Percentiles rank a stretch among this genome's conserved stretches.
These are phyloP conservation scores for Heterobasidion parviporum DNA, from an alignment of 1,284 basidiomycete genomes.

Conservation along the genomic window DNA sequence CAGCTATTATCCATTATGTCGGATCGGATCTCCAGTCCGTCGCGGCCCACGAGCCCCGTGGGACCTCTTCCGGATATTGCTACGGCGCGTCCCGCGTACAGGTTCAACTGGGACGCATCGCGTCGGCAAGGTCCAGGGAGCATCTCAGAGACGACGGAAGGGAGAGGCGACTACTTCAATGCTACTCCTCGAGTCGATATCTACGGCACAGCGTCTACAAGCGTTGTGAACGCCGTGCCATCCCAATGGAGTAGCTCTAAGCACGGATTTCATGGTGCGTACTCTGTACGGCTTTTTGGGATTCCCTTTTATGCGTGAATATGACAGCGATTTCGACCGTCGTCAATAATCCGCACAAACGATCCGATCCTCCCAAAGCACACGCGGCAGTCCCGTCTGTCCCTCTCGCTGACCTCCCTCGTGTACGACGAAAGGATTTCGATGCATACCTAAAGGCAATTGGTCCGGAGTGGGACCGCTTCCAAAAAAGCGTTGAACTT, in stretches of 20 bases:
- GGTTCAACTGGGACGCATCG: constrained; percentile 62
- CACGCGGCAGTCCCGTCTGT: constrained; percentile 73
- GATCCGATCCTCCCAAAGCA: constrained; percentile 77
- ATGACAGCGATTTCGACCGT: constrained; percentile 61
- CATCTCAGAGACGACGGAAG: constrained; percentile 58
- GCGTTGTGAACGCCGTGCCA: constrained; percentile 38
- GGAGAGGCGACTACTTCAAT: constrained; percentile 31
- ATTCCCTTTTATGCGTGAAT: not conserved
- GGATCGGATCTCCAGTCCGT: constrained; percentile 30
- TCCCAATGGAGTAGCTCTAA: constrained; percentile 72
- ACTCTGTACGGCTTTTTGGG: not conserved
- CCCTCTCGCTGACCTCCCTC: constrained; percentile 64
- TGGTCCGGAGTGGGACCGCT: constrained; percentile 70
- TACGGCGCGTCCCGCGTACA: constrained; percentile 37
- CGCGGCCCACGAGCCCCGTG: constrained; percentile 41
- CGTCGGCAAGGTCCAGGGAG: constrained; percentile 52
- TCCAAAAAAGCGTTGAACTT: constrained; percentile 43
- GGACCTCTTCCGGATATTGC: constrained; percentile 32
- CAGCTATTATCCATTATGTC: constrained; percentile 20
- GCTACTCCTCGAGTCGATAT: constrained; percentile 13
- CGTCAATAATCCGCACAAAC: constrained; percentile 80
- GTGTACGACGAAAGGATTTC: constrained; percentile 78
- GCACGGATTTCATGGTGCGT: constrained; percentile 71
- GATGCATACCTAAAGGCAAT: constrained; percentile 74
- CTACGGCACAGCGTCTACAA: constrained; percentile 23